Conservation (phyloP, 1,139 yeast genomes). For the Hyphopichia buzzinii region DNA sequence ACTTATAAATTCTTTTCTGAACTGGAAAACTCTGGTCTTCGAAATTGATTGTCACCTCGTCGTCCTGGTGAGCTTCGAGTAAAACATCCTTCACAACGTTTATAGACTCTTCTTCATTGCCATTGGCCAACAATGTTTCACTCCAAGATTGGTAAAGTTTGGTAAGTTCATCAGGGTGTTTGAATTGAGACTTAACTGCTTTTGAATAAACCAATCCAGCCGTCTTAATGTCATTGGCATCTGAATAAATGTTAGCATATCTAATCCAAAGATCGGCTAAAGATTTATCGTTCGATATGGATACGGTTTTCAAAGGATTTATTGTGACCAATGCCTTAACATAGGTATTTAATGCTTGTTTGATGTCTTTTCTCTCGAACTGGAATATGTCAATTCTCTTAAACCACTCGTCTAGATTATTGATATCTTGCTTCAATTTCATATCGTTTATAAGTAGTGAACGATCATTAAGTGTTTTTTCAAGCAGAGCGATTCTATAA, state of each 20-base stretch:
- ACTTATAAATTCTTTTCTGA: conserved; percentile 59
- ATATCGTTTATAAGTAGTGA: conserved; percentile 64
- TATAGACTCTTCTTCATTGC: conserved; percentile 49
- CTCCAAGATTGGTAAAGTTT: conserved; percentile 73
- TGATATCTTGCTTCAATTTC: conserved; percentile 57
- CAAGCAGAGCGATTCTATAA: conserved; percentile 50
- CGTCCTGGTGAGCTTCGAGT: conserved; percentile 14
- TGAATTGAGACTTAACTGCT: conserved; percentile 71
- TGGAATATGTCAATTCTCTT: conserved; percentile 49
- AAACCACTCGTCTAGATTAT: conserved; percentile 69
- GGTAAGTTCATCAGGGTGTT: conserved; percentile 61
- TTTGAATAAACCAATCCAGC: conserved; percentile 65
- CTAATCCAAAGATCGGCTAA: conserved; percentile 64
- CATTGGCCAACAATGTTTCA: conserved; percentile 55
- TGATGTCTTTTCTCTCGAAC: conserved; percentile 26
- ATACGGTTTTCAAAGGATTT: conserved; percentile 55
- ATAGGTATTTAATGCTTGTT: conserved; percentile 53
- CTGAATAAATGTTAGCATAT: conserved; percentile 66
- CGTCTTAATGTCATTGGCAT: conserved; percentile 51
- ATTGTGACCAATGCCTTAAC: conserved; percentile 67
- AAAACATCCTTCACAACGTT: conserved; percentile 53
- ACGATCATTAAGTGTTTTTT: conserved; percentile 54
- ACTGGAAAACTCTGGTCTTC: conserved; percentile 49
- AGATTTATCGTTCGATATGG: conserved; percentile 22
- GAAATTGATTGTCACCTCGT: conserved; percentile 24